phyloP scores from a whole-genome alignment of 768 basidiomycete genomes.

The Peribolospora kevripleyi region DNA sequence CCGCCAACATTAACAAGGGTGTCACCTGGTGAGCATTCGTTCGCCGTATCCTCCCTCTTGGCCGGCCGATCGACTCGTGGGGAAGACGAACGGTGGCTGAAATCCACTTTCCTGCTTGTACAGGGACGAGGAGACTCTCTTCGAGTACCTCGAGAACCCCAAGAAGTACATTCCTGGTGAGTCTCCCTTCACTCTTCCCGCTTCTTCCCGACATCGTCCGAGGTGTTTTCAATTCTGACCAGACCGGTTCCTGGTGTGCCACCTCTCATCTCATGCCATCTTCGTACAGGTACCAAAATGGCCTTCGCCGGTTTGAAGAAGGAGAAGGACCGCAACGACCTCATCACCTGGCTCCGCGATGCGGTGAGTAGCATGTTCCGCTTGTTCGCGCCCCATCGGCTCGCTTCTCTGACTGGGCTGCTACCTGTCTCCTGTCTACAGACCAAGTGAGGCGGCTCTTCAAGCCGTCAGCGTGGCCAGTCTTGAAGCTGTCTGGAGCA shows the following conservation, averaged over 20 bases:
- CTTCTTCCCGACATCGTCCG: background rate
- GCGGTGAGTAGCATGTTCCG: too few relatives aligned
- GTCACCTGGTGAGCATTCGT: slow-evolving; percentile 35
- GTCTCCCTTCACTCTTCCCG: slow-evolving; percentile 6
- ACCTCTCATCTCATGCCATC: background rate
- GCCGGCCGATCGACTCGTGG: background rate
- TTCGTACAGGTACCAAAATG: slow-evolving; percentile 95
- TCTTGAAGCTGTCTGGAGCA: too few relatives aligned
- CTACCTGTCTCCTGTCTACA: too few relatives aligned
- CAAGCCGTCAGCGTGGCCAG: too few relatives aligned
- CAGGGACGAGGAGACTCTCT: slow-evolving; percentile 49
- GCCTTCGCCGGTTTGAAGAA: slow-evolving; percentile 97
- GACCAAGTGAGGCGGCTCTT: too few relatives aligned
- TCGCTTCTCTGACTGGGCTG: too few relatives aligned
- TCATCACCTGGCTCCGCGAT: slow-evolving; percentile 42
- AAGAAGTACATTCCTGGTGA: slow-evolving; percentile 43
- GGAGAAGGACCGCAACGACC: slow-evolving; percentile 82
- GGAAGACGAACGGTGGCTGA: background rate
- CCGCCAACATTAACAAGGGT: slow-evolving; percentile 88
- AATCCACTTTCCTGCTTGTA: background rate
- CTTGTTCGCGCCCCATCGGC: too few relatives aligned
- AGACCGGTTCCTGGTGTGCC: background rate
- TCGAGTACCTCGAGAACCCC: slow-evolving; percentile 88
- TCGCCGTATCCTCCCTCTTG: background rate
- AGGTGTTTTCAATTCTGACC: background rate